phyloP scores from a whole-genome alignment of 2,329 filamentous ascomycete genomes.

The Fusarium sp. region DNA sequence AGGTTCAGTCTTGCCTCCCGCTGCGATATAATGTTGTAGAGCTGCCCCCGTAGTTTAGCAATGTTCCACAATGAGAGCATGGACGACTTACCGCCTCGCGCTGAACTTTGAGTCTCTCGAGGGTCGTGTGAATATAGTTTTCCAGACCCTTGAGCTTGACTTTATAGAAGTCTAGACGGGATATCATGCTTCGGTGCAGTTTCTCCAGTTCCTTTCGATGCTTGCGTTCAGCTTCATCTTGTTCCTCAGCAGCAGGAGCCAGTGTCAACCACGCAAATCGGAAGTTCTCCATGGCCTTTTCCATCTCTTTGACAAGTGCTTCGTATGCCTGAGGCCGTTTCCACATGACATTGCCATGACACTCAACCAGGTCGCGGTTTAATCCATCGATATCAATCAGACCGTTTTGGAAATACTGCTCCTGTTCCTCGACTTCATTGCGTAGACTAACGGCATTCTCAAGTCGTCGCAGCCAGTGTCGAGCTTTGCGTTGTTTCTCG shows the following conservation, averaged over 20 bases:
- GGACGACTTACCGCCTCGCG: constrained; percentile 65
- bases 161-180: constrained; percentile 70
- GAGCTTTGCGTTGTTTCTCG: constrained; percentile 71
- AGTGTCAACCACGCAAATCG: constrained; percentile 45
- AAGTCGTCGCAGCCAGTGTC: constrained; percentile 71
- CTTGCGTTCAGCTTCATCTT: constrained; percentile 46
- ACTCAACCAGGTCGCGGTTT: constrained; percentile 73
- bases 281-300: constrained; percentile 62
- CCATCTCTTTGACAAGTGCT: constrained; percentile 64
- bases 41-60: constrained; percentile 53
- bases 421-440: constrained; percentile 68
- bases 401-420: constrained; percentile 66
- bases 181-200: constrained; percentile 65
- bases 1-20: constrained; percentile 74
- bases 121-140: constrained; percentile 72
- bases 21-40: constrained; percentile 76
- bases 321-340: constrained; percentile 72
- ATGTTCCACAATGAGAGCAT: constrained; percentile 18
- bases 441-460: constrained; percentile 73
- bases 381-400: constrained; percentile 70
- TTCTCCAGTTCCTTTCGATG: constrained; percentile 55
- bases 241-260: constrained; percentile 30
- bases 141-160: constrained; percentile 72
- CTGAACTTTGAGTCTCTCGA: constrained; percentile 72
- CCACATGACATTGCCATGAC: constrained; percentile 72